Evolutionary conservation across 257 asterid genomes (phyloP).

Genomic region (Linderniella brevidens): DNA sequence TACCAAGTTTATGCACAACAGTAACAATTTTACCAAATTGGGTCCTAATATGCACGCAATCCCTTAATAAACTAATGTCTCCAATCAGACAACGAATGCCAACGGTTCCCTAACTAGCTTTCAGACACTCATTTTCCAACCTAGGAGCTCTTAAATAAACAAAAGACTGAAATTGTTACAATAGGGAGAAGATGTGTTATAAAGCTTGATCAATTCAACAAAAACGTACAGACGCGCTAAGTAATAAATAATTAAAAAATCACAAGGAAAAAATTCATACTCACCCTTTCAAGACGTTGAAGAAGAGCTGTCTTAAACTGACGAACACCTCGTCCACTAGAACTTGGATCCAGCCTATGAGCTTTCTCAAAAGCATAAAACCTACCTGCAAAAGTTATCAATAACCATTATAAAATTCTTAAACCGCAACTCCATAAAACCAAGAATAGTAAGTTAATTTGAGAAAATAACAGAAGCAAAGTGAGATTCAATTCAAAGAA

Average conservation of each 20-base stretch:
- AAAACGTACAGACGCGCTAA: neutral
- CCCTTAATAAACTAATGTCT: no score
- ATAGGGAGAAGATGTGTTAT: no score
- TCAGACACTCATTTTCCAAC: no score
- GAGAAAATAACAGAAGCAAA: neutral
- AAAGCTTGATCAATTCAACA: no score
- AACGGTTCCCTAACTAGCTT: no score
- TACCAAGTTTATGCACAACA: neutral
- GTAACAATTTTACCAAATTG: no score
- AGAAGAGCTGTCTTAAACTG: conserved; percentile 93
- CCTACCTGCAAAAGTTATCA: conserved; percentile 45
- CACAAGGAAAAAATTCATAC: neutral
- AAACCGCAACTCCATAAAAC: no score
- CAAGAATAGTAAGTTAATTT: no score
- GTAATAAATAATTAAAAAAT: neutral
- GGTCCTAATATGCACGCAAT: no score
- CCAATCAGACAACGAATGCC: no score
- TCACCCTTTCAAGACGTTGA: conserved; percentile 90
- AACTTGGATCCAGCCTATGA: conserved; percentile 85
- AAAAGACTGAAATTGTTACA: no score
- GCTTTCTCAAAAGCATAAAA: conserved; percentile 98
- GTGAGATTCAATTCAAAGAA: conserved; percentile 1
- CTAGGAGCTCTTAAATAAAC: no score
- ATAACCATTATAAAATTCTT: neutral
- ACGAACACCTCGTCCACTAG: conserved; percentile 98